Base-by-base conservation (phyloP, 2,329 filamentous ascomycete species). In the Trichophyton equinum region DNA sequence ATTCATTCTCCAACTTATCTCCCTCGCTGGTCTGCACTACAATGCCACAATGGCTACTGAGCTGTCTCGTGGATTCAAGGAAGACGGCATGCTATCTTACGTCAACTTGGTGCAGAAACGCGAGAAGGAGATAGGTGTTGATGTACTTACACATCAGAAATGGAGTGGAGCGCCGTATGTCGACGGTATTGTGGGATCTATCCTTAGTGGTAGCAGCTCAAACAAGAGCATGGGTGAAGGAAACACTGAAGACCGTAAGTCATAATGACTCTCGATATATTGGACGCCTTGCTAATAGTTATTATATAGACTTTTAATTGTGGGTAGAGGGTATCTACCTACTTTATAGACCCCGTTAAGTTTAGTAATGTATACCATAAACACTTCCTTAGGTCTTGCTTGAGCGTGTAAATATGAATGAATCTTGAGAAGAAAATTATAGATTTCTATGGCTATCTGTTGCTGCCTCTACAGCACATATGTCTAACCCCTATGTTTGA, bases 161-260 rank as follows among this genome's bases (percentile, higher is more conserved):
- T 82, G 80, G 80, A 86, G 84, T 65, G 85, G 85, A 33, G 85
- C 85, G 0, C 75, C 76, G 1, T 87, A 96, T 71, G 87, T 96
- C 66, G 91, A 96, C 72, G 91, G 91, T 2, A 92, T 96, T 55
- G 72, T 96, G 36, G 91, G 91, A 0, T 85, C 88, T 3, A 95
- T 96, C 58, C 90, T 95, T 76, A 95, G 89, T 68, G 92, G 91
- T 22, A 95, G 88, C 76, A 91, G 86, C 61, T 86, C 88, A 60
- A 95, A 84, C 72, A 91, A 85, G 82, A 94, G 89, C 73, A 96
- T 96, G 92, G 92, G 92, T 0, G 88, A 92, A 55, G 92, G 92
- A 0, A 95, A 94, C 72, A 97, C 92, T 0, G 92, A 97, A 74
- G 73, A 74, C 55, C 72, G 74, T 76, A 57, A 58, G 63, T 59